Evolutionary conservation across 768 basidiomycete genomes (phyloP).

Genomic region (Trametes elegans): DNA sequence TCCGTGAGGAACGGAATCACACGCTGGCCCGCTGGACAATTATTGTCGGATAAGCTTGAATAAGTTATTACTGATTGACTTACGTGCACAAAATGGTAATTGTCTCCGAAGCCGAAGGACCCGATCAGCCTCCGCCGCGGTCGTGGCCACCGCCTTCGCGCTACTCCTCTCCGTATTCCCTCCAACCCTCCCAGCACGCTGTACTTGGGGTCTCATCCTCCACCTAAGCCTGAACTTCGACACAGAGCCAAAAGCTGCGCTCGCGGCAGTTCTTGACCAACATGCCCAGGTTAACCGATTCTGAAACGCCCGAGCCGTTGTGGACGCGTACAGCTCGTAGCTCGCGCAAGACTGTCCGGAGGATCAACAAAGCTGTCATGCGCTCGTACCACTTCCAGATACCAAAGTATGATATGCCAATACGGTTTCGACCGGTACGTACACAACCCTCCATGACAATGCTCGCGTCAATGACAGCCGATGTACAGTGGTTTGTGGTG

Average conservation of each 20-base stretch:
- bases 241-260: no score
- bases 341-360: constrained; percentile 40
- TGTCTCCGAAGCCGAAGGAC: background rate
- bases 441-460: background rate
- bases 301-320: constrained; percentile 14
- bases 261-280: no score
- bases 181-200: background rate
- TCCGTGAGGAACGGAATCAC: constrained; percentile 2
- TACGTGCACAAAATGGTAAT: background rate
- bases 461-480: background rate
- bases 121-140: constrained; percentile 9
- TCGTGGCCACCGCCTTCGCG: background rate
- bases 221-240: background rate
- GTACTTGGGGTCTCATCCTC: background rate
- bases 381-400: constrained; percentile 62
- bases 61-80: background rate
- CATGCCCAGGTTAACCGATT: constrained; percentile 19
- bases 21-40: background rate
- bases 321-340: constrained; percentile 24
- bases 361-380: constrained; percentile 60
- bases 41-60: background rate
- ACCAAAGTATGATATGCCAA: constrained; percentile 66
- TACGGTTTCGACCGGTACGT: constrained; percentile 69
- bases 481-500: constrained; percentile 71
- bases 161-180: background rate